phyloP scores from a whole-genome alignment of 805 yeast genomes.

The Candida andamanensis region DNA sequence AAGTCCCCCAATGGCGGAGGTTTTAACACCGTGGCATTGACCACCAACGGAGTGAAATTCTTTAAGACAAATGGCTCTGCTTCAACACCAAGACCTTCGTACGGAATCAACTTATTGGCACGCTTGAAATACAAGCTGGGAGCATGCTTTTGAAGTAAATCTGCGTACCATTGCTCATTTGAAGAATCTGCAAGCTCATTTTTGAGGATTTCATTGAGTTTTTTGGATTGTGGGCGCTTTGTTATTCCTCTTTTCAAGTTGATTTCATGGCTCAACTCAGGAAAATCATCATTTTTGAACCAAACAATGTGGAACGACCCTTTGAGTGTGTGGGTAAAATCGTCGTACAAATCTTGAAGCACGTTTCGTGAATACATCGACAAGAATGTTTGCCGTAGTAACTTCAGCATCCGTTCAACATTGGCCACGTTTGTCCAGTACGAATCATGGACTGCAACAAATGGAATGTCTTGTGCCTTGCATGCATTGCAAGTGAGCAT shows the following conservation, averaged over 20 bases:
- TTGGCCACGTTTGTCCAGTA: slow-evolving; percentile 38
- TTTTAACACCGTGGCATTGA: slow-evolving; percentile 24
- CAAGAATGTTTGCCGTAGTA: slow-evolving; percentile 32
- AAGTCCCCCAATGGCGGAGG: slow-evolving; percentile 29
- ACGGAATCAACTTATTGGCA: slow-evolving; percentile 1
- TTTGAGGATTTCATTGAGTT: slow-evolving; percentile 6
- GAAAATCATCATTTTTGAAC: slow-evolving; percentile 15
- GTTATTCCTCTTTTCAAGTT: background rate
- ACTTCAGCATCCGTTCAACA: slow-evolving; percentile 20
- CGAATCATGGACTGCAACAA: slow-evolving; percentile 40
- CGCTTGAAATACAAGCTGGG: slow-evolving; percentile 20
- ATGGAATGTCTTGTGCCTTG: slow-evolving; percentile 16
- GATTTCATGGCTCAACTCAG: slow-evolving; percentile 5
- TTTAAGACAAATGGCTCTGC: slow-evolving; percentile 1
- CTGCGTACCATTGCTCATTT: background rate
- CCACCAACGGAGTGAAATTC: slow-evolving; percentile 22
- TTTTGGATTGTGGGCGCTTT: no score
- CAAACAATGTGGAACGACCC: slow-evolving; percentile 31
- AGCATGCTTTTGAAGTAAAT: slow-evolving; percentile 14
- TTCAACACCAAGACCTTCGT: slow-evolving; percentile 2
- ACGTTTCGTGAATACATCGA: slow-evolving; percentile 25
- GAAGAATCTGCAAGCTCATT: slow-evolving; percentile 10
- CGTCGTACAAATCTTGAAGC: slow-evolving; percentile 20
- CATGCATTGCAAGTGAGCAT: slow-evolving; percentile 29
- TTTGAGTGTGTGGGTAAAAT: slow-evolving; percentile 18